phyloP scores from a whole-genome alignment of 1,284 basidiomycete species.

The Polyporus tsugae region DNA sequence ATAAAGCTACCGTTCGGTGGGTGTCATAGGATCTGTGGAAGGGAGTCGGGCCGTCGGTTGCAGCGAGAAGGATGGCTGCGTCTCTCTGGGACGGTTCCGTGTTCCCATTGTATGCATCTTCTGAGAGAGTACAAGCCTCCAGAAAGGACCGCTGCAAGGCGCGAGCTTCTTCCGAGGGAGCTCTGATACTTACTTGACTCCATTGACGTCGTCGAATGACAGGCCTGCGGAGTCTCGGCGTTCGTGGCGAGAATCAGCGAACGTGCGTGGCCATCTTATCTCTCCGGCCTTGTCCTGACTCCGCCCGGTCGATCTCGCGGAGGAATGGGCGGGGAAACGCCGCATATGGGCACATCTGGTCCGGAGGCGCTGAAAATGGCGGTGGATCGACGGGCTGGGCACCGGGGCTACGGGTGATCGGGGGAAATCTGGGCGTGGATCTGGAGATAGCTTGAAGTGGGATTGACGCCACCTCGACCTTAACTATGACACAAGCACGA shows the following conservation, averaged over 20 bases:
- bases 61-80: neutral
- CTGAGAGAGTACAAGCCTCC: neutral
- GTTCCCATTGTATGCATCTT: neutral
- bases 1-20: conserved; percentile 1
- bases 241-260: neutral
- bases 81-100: conserved; percentile 4
- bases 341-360: neutral
- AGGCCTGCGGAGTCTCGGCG: neutral
- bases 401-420: conserved; percentile 4
- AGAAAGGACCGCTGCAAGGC: neutral
- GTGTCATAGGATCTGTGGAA: conserved; percentile 2
- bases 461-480: conserved; percentile 23
- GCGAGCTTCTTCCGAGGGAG: neutral
- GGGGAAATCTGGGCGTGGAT: neutral
- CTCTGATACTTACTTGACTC: neutral
- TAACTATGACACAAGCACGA: conserved; percentile 31
- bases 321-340: neutral
- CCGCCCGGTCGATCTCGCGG: neutral
- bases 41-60: neutral
- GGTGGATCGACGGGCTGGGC: neutral
- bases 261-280: conserved; percentile 12
- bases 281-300: neutral
- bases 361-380: neutral
- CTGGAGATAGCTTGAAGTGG: conserved; percentile 12
- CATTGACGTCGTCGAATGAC: neutral